Evolutionary conservation across 73 alveolate genomes (phyloP).

Genomic region (Stentor roeselii): DNA sequence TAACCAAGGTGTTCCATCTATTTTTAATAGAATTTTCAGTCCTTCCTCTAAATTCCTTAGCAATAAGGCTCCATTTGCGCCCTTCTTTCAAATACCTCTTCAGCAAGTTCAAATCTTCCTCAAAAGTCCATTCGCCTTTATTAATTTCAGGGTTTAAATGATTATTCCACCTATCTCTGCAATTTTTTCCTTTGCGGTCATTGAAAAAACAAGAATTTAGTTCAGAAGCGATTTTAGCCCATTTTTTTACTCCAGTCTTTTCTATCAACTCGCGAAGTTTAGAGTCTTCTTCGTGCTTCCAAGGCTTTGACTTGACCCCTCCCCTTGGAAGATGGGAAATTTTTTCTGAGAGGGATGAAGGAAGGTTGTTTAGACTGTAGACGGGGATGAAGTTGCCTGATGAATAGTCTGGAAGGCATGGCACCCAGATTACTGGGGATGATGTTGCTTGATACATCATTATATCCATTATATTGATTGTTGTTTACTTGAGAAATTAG

Average conservation of each 20-base stretch:
- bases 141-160: constrained; percentile 67
- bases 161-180: too few species aligned
- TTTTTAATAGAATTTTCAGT: constrained; percentile 78
- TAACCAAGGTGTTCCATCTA: constrained; percentile 68
- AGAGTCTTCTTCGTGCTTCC: too few species aligned
- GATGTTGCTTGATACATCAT: too few species aligned
- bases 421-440: too few species aligned
- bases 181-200: constrained; percentile 71
- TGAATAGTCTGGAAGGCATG: too few species aligned
- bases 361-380: too few species aligned
- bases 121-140: constrained; percentile 64
- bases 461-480: too few species aligned
- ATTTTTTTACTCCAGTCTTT: constrained; percentile 9
- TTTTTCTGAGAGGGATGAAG: too few species aligned
- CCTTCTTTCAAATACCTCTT: constrained; percentile 68
- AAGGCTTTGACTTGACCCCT: too few species aligned
- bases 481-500: too few species aligned
- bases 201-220: constrained; percentile 27
- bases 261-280: neutral
- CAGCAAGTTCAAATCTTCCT: constrained; percentile 66
- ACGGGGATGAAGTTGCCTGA: too few species aligned
- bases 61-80: constrained; percentile 72
- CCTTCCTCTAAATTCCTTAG: constrained; percentile 60
- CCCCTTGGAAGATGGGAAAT: too few species aligned
- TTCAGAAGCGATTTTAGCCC: constrained; percentile 42